phyloP scores from a whole-genome alignment of 2,329 filamentous ascomycete species.

The Colletotrichum euphorbiae region DNA sequence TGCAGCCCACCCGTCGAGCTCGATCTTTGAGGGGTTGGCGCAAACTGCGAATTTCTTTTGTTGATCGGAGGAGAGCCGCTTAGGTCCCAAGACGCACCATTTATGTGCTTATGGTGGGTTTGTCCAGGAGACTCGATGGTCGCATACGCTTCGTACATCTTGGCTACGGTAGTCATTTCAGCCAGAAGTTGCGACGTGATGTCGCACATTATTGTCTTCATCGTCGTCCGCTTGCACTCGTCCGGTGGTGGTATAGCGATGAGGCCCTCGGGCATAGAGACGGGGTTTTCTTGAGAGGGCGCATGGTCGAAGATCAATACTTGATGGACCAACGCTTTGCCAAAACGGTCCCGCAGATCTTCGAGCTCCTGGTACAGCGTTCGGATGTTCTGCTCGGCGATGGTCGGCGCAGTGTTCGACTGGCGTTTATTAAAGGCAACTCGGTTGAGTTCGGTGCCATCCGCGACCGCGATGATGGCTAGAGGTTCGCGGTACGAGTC shows the following conservation, averaged over 20 bases:
- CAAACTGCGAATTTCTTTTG: constrained; percentile 68
- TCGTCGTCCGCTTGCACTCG: constrained; percentile 79
- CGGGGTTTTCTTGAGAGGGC: constrained; percentile 57
- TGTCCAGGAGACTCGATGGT: constrained; percentile 82
- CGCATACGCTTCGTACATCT: constrained; percentile 77
- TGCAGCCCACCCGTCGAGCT: constrained; percentile 63
- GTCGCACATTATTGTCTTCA: constrained; percentile 84
- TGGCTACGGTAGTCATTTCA: constrained; percentile 80
- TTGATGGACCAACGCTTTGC: constrained; percentile 81
- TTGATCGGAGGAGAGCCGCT: constrained; percentile 54
- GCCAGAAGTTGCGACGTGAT: constrained; percentile 79
- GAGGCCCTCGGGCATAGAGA: constrained; percentile 74
- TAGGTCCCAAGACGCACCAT: constrained; percentile 55
- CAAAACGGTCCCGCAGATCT: constrained; percentile 77
- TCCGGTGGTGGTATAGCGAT: constrained; percentile 76
- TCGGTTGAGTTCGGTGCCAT: constrained; percentile 76
- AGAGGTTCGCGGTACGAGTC: constrained; percentile 90
- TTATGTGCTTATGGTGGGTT: constrained; percentile 56
- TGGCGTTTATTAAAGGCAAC: constrained; percentile 65
- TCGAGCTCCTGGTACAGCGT: constrained; percentile 76
- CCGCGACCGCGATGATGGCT: constrained; percentile 84
- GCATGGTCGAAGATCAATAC: constrained; percentile 83
- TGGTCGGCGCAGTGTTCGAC: constrained; percentile 63
- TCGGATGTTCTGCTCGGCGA: constrained; percentile 68
- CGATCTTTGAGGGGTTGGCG: constrained; percentile 61